Percentiles rank a stretch among this genome's conserved stretches.
Evolutionary conservation across 164 flowering plant genomes (phyloP).

Genomic region (Macadamia integrifolia): DNA sequence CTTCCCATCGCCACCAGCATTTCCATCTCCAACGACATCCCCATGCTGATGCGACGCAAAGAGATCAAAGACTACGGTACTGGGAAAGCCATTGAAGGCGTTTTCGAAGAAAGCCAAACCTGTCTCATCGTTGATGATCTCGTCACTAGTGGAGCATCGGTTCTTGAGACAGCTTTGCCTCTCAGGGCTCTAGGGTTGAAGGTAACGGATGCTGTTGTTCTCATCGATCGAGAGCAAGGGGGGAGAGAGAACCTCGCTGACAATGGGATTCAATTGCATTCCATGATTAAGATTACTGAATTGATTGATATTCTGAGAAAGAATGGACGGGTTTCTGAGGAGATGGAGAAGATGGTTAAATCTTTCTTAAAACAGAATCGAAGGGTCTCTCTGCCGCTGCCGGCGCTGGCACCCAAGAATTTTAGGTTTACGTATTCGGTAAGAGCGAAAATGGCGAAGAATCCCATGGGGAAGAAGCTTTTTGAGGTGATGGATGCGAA

Average conservation of each 20-base stretch:
- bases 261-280: slow-evolving; percentile 65
- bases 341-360: slow-evolving; percentile 38
- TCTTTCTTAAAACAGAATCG: slow-evolving; percentile 67
- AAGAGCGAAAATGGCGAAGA: slow-evolving; percentile 62
- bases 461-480: slow-evolving; percentile 71
- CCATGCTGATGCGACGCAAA: slow-evolving; percentile 96
- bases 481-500: slow-evolving; percentile 80
- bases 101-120: slow-evolving; percentile 32
- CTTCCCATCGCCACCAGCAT: slow-evolving; percentile 87
- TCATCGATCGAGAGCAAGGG: slow-evolving; percentile 90
- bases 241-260: slow-evolving; percentile 81
- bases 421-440: slow-evolving; percentile 41
- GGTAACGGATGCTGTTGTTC: slow-evolving; percentile 79
- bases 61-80: slow-evolving; percentile 90
- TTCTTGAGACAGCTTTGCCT: slow-evolving; percentile 84
- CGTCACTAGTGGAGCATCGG: slow-evolving; percentile 93
- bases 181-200: slow-evolving; percentile 59
- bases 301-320: slow-evolving; percentile 68
- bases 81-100: slow-evolving; percentile 74
- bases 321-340: slow-evolving; percentile 66
- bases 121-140: slow-evolving; percentile 83
- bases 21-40: slow-evolving; percentile 48
- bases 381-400: slow-evolving; percentile 46
- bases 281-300: slow-evolving; percentile 63
- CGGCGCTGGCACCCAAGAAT: slow-evolving; percentile 7